phyloP scores from a whole-genome alignment of 108 stramenopile species.

The Parietichytrium sp. region DNA sequence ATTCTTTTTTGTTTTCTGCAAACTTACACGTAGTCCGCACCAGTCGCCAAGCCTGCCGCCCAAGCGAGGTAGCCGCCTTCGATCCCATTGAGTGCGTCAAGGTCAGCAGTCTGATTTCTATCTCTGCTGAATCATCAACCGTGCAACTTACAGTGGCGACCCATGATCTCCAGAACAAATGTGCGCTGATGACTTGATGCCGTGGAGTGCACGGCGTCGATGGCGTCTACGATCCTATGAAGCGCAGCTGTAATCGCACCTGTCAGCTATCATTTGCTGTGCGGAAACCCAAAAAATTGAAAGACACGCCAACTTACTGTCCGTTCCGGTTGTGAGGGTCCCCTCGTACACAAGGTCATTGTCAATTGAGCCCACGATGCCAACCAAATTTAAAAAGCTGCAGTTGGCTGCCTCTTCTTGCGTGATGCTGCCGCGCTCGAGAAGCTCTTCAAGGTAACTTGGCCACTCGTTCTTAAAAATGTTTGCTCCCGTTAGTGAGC shows the following conservation, averaged over 20 bases:
- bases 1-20: too few species aligned
- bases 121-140: too few species aligned
- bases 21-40: too few species aligned
- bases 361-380: conserved; percentile 22
- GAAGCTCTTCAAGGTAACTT: background rate
- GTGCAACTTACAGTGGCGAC: conserved; percentile 34
- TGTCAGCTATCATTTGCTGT: too few species aligned
- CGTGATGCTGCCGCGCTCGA: background rate
- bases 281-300: too few species aligned
- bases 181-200: conserved; percentile 38
- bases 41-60: conserved; percentile 26
- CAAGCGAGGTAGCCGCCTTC: conserved; percentile 31
- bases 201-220: conserved; percentile 25
- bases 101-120: too few species aligned
- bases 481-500: conserved; percentile 30
- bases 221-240: conserved; percentile 33
- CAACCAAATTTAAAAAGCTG: background rate
- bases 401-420: conserved; percentile 3
- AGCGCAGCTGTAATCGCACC: too few species aligned
- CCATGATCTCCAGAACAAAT: conserved; percentile 38
- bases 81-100: too few species aligned
- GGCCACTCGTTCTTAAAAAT: conserved; percentile 25
- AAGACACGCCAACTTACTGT: too few species aligned
- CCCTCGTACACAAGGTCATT: conserved; percentile 35
- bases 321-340: conserved; percentile 28